Conservation (phyloP, 352 stramenopile species). For the Phytophthora tentaculata region DNA sequence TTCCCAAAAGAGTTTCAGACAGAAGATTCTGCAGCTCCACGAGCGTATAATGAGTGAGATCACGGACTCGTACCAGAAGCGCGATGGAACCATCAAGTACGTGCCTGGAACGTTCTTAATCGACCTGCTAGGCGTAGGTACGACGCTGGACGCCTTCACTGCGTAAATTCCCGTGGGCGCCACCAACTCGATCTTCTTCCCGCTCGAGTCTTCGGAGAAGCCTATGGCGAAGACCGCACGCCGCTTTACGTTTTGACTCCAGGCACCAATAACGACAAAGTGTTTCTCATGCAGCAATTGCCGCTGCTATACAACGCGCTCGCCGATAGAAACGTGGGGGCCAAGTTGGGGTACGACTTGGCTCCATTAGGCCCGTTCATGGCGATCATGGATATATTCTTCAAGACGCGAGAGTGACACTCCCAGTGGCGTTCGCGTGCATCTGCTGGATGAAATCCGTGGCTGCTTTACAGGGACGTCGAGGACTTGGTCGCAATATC, state of each 20-base stretch:
- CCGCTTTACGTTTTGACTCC: conserved; percentile 23
- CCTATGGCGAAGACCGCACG: conserved; percentile 4
- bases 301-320: conserved; percentile 28
- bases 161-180: neutral
- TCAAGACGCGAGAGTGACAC: conserved; percentile 17
- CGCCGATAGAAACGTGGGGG: neutral
- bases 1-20: too few relatives aligned
- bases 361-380: conserved; percentile 2
- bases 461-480: conserved; percentile 35
- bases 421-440: conserved; percentile 37
- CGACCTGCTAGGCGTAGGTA: neutral
- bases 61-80: too few relatives aligned
- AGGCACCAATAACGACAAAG: conserved; percentile 9
- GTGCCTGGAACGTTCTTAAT: too few relatives aligned
- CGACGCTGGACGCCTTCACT: neutral
- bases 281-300: conserved; percentile 31
- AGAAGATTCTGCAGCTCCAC: too few relatives aligned
- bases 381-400: conserved; percentile 12
- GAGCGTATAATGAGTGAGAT: too few relatives aligned
- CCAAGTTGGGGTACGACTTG: neutral
- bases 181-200: too few relatives aligned
- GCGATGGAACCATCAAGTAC: too few relatives aligned
- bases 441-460: conserved; percentile 44
- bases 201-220: conserved; percentile 14
- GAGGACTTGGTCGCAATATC: conserved; percentile 22